These are phyloP conservation scores for Pulveroboletus sp. DNA, from an alignment of 768 basidiomycete species.

Conservation along the genomic window DNA sequence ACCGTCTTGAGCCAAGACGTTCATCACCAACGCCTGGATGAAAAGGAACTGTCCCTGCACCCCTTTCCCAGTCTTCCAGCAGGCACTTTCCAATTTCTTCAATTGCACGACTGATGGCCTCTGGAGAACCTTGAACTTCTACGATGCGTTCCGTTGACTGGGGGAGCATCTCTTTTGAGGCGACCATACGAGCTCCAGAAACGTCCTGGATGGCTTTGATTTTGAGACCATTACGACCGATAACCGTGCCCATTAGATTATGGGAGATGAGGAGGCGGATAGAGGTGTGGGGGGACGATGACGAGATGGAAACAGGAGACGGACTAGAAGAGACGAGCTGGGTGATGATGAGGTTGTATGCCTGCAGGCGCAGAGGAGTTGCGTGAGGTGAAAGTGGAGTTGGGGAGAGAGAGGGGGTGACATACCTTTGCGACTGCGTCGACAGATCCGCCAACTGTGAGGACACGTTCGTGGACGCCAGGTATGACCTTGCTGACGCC, in stretches of 20 bases:
- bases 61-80: conserved; percentile 95
- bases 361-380: conserved; percentile 43
- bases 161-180: conserved; percentile 97
- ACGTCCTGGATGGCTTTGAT: conserved; percentile 98
- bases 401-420: not conserved
- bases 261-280: conserved; percentile 98
- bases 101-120: conserved; percentile 88
- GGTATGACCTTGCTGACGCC: conserved; percentile 98
- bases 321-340: conserved; percentile 84
- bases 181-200: conserved; percentile 96
- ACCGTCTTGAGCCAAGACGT: conserved; percentile 47
- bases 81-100: conserved; percentile 95
- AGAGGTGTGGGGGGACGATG: conserved; percentile 67
- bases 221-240: conserved; percentile 93
- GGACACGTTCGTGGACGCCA: conserved; percentile 96
- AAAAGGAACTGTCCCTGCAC: conserved; percentile 90
- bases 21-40: conserved; percentile 85
- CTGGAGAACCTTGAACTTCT: conserved; percentile 92
- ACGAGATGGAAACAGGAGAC: conserved; percentile 64
- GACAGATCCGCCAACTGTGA: conserved; percentile 88
- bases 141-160: conserved; percentile 99
- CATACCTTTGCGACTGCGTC: conserved; percentile 88
- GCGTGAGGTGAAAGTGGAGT: not conserved
- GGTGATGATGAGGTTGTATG: conserved; percentile 90
- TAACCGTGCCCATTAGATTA: conserved; percentile 99